Base-by-base conservation (phyloP, 441 rosid species). In the Metrosideros polymorpha region DNA sequence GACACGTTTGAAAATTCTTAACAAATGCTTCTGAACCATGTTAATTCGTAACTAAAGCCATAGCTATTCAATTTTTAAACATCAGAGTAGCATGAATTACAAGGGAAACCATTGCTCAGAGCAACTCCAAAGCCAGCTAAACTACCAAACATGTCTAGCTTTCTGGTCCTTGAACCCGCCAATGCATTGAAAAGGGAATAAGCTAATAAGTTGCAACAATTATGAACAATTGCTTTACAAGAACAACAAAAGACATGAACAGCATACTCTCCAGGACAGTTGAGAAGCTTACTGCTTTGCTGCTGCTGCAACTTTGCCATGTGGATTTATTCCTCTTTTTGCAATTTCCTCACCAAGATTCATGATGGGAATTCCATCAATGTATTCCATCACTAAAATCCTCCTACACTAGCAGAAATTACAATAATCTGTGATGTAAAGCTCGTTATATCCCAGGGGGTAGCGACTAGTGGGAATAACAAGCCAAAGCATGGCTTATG, bases 331-430 rank as follows among this genome's bases (percentile, higher is more conserved):
- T 91, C 99, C 98, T 92, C 99, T 95, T 92, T 92, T 96, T 83
- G 94, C 95, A 90, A 97, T 95, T 92, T 95, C 98, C 89, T 96
- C 94, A 86, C 97, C 95, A 83, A 97, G 96, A 88, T 95, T 95
- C 90, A 95, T 92, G 89, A 97, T 97, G 35, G 99, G 99, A 88
- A 94, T 92, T 77, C 99, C 99, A 87, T 96, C 94, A 27, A 97
- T 96, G 91, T 93, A 96, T 87, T 97, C 98, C 99, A 97, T 97
- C 88, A 94, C 93, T 82, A 97, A 88, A 77, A 91, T 96, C 90
- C 91, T 95, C 97, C 98, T 96, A 90, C 86, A 25, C 9, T 86
- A 85, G 86, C 56, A 83, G 82, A 85, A 12, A 84, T 89, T 82
- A 61, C 75, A 35, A 75, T 53, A 61, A 25, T 82, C 57, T 82